A percentile compares a stretch with the other conserved stretches of the same genome.
Evolutionary conservation across 1,284 basidiomycete species (phyloP).

Genomic region (Ganoderma meredithae): DNA sequence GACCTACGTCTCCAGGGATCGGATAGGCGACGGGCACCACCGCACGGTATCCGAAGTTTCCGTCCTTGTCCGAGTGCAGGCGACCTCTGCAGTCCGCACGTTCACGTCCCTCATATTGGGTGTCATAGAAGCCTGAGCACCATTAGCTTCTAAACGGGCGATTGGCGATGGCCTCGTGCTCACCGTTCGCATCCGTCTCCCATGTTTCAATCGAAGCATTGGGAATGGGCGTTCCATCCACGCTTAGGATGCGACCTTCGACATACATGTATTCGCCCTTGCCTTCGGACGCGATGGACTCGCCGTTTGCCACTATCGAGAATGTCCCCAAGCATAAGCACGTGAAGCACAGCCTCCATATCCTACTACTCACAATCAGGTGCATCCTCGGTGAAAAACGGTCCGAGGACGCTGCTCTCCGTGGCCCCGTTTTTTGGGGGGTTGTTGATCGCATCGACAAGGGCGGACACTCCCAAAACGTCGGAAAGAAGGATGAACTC

Average conservation of each 20-base stretch:
- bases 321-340: not conserved
- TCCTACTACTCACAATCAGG: slow-evolving; percentile 60
- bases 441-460: slow-evolving; percentile 84
- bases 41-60: slow-evolving; percentile 76
- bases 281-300: slow-evolving; percentile 71
- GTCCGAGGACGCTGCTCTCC: slow-evolving; percentile 82
- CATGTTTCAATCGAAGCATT: slow-evolving; percentile 81
- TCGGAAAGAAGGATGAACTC: slow-evolving; percentile 89
- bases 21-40: slow-evolving; percentile 83
- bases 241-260: slow-evolving; percentile 72
- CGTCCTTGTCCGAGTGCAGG: slow-evolving; percentile 67
- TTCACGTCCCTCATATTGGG: slow-evolving; percentile 66
- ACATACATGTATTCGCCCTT: slow-evolving; percentile 87
- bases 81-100: slow-evolving; percentile 83
- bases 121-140: slow-evolving; percentile 60
- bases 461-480: slow-evolving; percentile 76
- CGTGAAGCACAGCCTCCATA: not conserved
- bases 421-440: slow-evolving; percentile 69
- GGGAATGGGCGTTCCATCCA: slow-evolving; percentile 72
- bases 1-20: slow-evolving; percentile 75
- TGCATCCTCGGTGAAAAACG: slow-evolving; percentile 88
- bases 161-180: slow-evolving; percentile 47
- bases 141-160: not conserved
- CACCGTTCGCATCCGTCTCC: slow-evolving; percentile 83
- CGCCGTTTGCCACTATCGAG: slow-evolving; percentile 49